A percentile compares a stretch with the other conserved stretches of the same genome.
phyloP scores from a whole-genome alignment of 2,329 filamentous ascomycete species.

The Botrytis porri region DNA sequence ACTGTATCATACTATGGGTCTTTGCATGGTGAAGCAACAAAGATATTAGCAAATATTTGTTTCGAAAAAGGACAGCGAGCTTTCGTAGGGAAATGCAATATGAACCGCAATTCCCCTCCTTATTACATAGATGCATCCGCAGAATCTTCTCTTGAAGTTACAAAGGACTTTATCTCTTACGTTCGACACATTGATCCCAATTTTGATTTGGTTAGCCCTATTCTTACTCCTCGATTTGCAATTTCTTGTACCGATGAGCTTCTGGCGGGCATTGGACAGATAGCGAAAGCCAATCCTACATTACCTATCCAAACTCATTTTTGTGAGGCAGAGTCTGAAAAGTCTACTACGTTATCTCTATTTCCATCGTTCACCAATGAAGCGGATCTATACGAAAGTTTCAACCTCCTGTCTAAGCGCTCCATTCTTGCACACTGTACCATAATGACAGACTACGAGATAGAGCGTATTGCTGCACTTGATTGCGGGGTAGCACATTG shows the following conservation, averaged over 20 bases:
- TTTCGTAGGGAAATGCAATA: constrained; percentile 78
- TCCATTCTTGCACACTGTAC: constrained; percentile 67
- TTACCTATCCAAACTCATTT: constrained; percentile 66
- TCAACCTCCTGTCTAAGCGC: constrained; percentile 51
- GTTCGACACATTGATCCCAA: constrained; percentile 48
- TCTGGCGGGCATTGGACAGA: constrained; percentile 52
- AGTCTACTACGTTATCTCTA: constrained; percentile 50
- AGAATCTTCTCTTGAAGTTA: constrained; percentile 39
- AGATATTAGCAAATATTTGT: constrained; percentile 80
- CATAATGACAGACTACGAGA: constrained; percentile 57
- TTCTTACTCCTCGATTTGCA: constrained; percentile 27
- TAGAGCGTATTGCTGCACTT: constrained; percentile 45
- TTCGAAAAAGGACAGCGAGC: constrained; percentile 76
- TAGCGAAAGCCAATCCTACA: constrained; percentile 47
- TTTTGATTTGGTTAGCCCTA: constrained; percentile 53
- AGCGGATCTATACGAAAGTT: constrained; percentile 57
- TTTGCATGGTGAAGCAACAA: constrained; percentile 77
- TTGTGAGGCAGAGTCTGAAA: constrained; percentile 62
- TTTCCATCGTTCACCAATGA: constrained; percentile 57
- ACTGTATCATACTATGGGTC: constrained; percentile 90
- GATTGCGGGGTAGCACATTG: constrained; percentile 62
- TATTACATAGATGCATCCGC: constrained; percentile 48
- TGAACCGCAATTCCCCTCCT: constrained; percentile 59
- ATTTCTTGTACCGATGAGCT: constrained; percentile 52
- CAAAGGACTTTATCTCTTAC: constrained; percentile 21